Evolutionary conservation across 257 asterid species (phyloP), one percentile per base, ranked within the genome.

Genomic region (Eustoma russellianum): DNA sequence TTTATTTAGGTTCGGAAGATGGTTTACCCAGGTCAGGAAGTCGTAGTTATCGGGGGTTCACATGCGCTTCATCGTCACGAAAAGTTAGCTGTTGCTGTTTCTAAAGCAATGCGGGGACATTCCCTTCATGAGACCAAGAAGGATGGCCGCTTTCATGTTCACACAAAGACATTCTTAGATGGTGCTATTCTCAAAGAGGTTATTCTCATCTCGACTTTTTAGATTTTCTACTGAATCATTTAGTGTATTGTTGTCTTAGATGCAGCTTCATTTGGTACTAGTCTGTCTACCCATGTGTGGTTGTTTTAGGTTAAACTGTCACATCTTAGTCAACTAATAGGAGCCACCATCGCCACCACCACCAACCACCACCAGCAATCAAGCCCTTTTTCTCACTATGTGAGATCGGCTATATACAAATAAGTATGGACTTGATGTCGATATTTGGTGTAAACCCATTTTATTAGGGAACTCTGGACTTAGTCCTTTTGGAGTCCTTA

Each of bases 131-230:
- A 92, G 71, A 92, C 99, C 69, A 92, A 81, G 84, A 92, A 83
- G 65, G 99, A 92, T 64, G 99, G 99, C 46, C 88, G 99, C 48
- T 92, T 92, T 74, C 99, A 85, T 67, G 97, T 92, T 60, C 97
- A 78, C 68, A 82, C 99, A 34, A 92, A 79, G 79, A 92, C 93
- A 45, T 88, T 80, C 80, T 70, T 92, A 74, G 97, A 92, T 79
- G 99, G 99, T 62, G 92, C 99, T 56, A 83, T 92, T 69, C 95
- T 92, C 53, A 92, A 83, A 76, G 97, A 92, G 85, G 98, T 85
- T 48, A 33, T 40, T 59, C 67, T 63, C 62, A 50, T 33, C 24
- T 48, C 13, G 38, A 34, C n/a, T 12, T 30, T 52, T 48, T 44
- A 48, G 43, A 35, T 48, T 43, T 13, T 5, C 1, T 4, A 38